Evolutionary conservation across 495 filamentous ascomycete species (phyloP).

Genomic region (Trypethelium eluteriae): DNA sequence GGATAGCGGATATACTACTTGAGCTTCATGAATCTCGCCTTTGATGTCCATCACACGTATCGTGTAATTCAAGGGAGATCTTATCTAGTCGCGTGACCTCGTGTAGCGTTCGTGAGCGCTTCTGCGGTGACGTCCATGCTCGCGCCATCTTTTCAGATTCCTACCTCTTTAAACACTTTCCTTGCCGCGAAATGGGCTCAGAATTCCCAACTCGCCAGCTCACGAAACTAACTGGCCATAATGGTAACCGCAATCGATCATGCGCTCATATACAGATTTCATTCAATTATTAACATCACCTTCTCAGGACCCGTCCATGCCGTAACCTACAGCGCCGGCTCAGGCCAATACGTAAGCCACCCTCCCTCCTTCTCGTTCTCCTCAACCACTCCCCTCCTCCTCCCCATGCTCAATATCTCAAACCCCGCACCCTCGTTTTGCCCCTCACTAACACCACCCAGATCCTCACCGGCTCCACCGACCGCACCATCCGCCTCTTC

Average conservation of each 20-base stretch:
- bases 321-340: conserved; percentile 60
- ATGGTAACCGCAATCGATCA: conserved; percentile 20
- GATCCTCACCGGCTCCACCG: conserved; percentile 76
- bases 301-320: conserved; percentile 62
- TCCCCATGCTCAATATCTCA: not conserved
- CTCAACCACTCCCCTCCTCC: not conserved
- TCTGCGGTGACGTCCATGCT: not conserved
- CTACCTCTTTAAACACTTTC: not conserved
- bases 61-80: not conserved
- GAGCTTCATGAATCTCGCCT: not conserved
- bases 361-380: not conserved
- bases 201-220: conserved; percentile 33
- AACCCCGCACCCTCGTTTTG: conserved; percentile 39
- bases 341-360: conserved; percentile 50
- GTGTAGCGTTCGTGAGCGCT: not conserved
- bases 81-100: conserved; percentile 1
- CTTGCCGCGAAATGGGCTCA: conserved; percentile 20
- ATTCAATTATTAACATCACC: not conserved
- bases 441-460: conserved; percentile 38
- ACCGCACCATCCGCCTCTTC: conserved; percentile 73
- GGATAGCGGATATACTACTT: not conserved
- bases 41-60: not conserved
- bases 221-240: conserved; percentile 31
- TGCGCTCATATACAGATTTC: not conserved
- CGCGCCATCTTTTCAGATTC: not conserved